Percentiles rank a stretch among this genome's conserved stretches.
Evolutionary conservation across 2,329 filamentous ascomycete genomes (phyloP).

Genomic region (Pseudogymnoascus sp.): DNA sequence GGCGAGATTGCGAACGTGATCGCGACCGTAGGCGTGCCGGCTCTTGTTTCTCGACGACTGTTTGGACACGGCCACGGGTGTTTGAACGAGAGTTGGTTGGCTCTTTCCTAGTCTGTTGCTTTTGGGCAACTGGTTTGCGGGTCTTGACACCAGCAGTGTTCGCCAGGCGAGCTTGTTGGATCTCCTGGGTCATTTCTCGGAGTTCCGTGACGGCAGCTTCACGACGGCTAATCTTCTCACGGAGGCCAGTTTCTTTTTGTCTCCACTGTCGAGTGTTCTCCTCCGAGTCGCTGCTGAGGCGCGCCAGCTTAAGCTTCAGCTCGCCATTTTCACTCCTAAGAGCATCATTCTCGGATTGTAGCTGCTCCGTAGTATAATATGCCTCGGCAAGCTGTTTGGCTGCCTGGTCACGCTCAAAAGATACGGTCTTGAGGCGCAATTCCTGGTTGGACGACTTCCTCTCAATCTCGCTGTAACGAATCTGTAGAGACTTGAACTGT

Average conservation of each 20-base stretch:
- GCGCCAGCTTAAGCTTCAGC: slow-evolving; percentile 17
- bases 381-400: slow-evolving; percentile 53
- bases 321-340: slow-evolving; percentile 28
- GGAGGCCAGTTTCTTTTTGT: slow-evolving; percentile 33
- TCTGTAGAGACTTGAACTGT: slow-evolving; percentile 50
- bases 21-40: slow-evolving; percentile 5
- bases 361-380: slow-evolving; percentile 44
- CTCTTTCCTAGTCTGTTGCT: not conserved
- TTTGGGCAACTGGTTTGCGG: not conserved
- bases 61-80: slow-evolving; percentile 13
- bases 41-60: slow-evolving; percentile 10
- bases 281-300: slow-evolving; percentile 35
- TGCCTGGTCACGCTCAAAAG: slow-evolving; percentile 56
- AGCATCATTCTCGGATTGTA: slow-evolving; percentile 34
- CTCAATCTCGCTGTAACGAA: slow-evolving; percentile 52
- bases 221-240: slow-evolving; percentile 28
- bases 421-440: slow-evolving; percentile 53
- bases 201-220: slow-evolving; percentile 12
- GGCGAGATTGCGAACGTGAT: slow-evolving; percentile 8
- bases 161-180: slow-evolving; percentile 4
- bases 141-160: not conserved
- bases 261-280: slow-evolving; percentile 29
- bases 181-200: slow-evolving; percentile 14
- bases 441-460: slow-evolving; percentile 54
- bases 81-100: not conserved